phyloP scores from a whole-genome alignment of 208 protist genomes.

The Leishmania lainsoni region DNA sequence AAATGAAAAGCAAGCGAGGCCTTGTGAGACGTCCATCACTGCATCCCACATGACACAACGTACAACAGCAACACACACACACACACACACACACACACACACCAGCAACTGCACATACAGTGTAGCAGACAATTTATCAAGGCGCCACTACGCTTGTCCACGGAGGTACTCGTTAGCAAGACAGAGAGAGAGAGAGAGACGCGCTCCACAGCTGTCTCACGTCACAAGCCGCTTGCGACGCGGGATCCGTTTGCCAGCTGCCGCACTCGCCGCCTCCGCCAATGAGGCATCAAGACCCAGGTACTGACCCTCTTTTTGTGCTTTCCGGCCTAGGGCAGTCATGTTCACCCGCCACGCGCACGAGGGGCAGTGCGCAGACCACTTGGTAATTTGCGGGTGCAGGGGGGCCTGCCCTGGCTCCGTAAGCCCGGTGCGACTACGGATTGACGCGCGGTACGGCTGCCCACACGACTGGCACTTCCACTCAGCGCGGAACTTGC shows the following conservation, averaged over 20 bases:
- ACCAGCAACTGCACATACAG: neutral
- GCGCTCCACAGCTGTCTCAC: slow-evolving; percentile 10
- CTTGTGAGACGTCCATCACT: neutral
- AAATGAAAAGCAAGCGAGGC: neutral
- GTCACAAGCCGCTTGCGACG: slow-evolving; percentile 56
- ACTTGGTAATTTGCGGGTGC: slow-evolving; percentile 53
- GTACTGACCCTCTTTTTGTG: slow-evolving; percentile 50
- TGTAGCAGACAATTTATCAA: neutral
- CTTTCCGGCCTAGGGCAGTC: slow-evolving; percentile 37
- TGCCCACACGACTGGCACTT: slow-evolving; percentile 62
- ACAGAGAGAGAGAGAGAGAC: neutral
- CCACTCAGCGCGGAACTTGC: slow-evolving; percentile 82
- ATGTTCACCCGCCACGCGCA: slow-evolving; percentile 77
- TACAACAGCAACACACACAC: neutral
- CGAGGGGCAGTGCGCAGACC: slow-evolving; percentile 61
- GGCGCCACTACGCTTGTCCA: neutral
- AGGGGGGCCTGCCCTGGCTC: slow-evolving; percentile 64
- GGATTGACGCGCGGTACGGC: slow-evolving; percentile 67
- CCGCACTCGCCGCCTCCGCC: slow-evolving; percentile 4
- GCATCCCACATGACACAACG: neutral
- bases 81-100: neutral
- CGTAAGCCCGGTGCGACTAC: slow-evolving; percentile 73
- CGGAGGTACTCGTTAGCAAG: neutral
- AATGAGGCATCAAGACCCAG: slow-evolving; percentile 53
- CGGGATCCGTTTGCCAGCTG: slow-evolving; percentile 33